Conservation (phyloP, 1,139 yeast genomes). For the Wickerhamomyces sp. region DNA sequence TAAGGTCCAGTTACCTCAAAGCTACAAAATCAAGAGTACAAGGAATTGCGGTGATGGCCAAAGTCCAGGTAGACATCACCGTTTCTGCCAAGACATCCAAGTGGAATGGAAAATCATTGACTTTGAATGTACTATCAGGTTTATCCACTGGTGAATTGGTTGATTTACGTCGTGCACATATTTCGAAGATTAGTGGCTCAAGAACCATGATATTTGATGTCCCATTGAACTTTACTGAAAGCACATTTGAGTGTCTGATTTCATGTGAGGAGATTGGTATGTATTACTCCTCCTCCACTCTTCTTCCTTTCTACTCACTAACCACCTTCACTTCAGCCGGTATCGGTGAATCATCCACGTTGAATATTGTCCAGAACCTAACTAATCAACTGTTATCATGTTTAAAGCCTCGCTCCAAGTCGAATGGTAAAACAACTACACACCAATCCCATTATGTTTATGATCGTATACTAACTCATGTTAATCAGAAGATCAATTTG, state of each 20-base stretch:
- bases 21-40: slow-evolving; percentile 2
- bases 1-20: slow-evolving; percentile 16
- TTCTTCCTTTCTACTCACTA: background rate
- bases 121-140: slow-evolving; percentile 26
- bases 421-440: slow-evolving; percentile 7
- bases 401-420: background rate
- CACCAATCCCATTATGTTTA: slow-evolving; percentile 3
- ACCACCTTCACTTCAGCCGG: slow-evolving; percentile 8
- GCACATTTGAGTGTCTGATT: slow-evolving; percentile 25
- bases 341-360: background rate
- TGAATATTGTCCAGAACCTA: slow-evolving; percentile 1
- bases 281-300: background rate
- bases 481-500: slow-evolving; percentile 18
- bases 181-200: slow-evolving; percentile 26
- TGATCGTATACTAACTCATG: slow-evolving; percentile 17
- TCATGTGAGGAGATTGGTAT: slow-evolving; percentile 34
- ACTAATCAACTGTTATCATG: background rate
- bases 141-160: slow-evolving; percentile 28
- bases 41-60: slow-evolving; percentile 14
- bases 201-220: slow-evolving; percentile 27
- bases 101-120: slow-evolving; percentile 32
- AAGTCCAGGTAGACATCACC: slow-evolving; percentile 24
- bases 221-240: slow-evolving; percentile 16
- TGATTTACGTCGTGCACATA: slow-evolving; percentile 36
- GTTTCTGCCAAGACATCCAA: slow-evolving; percentile 16